Base-by-base conservation (phyloP, 139 green algal genomes). In the Picochlorum sp. region DNA sequence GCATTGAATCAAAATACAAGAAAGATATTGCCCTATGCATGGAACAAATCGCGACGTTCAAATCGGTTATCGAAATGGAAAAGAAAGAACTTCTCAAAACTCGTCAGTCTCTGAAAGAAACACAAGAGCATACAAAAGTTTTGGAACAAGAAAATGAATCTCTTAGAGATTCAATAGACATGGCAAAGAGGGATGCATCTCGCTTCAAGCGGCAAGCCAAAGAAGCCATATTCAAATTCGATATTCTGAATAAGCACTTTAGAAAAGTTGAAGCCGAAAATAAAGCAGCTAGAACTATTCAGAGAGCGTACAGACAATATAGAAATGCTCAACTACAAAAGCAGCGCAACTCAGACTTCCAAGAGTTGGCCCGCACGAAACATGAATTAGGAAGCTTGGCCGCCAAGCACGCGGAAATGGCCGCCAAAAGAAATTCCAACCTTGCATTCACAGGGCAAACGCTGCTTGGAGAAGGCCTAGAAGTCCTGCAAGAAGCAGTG, bases 371-470 rank as follows among this genome's bases (percentile, higher is more conserved):
- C 38, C 30, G 60, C 2, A 62, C 63, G 23, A 57, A 71, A 51
- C 31, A 51, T 20, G 45, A 37, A 45, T 18, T 78, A 15, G 65
- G 69, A 47, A 54, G 45, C 30, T 44, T 82, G 54, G 67, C 58
- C 50, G 60, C 56, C 50, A 70, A 77, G 65, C 67, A 77, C 16
- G 66, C 66, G 4, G 63, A 57, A 6, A 38, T 83, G 69, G 70
- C 72, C 37, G 34, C 31, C 23, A 41, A 57, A 62, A 54, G 70
- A 41, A 64, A 66, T 16, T 58, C 60, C n/a, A 70, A 82, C 52
- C 52, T 83, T 51, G 69, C 74, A 16, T 83, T 81, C 55, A 56
- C 62, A 3, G 77, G 77, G 8, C 74, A 79, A 49, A 77, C 66
- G 34, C 65, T 83, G 56, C 64, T 83, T 6, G 68, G 50, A 24